phyloP scores from a whole-genome alignment of 192 early-diverging fungal species.

The Cladochytrium replicatum region DNA sequence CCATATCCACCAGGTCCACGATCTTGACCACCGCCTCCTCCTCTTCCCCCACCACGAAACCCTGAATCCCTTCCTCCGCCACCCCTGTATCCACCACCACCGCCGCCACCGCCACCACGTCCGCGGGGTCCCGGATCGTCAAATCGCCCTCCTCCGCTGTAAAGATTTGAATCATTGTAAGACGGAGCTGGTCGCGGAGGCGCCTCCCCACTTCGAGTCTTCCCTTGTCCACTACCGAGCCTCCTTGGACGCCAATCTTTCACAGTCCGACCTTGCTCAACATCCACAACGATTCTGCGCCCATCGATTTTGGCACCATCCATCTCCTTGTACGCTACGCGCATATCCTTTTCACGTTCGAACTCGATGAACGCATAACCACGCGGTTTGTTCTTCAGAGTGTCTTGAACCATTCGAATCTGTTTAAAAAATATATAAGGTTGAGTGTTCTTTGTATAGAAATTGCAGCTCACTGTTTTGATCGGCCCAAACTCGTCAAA shows the following conservation, averaged over 20 bases:
- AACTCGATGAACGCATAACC: conserved; percentile 97
- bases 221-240: conserved; percentile 74
- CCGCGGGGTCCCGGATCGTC: conserved; percentile 7
- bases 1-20: conserved; percentile 11
- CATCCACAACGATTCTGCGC: conserved; percentile 81
- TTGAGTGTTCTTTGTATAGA: not conserved
- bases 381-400: conserved; percentile 55
- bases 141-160: not conserved
- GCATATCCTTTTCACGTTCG: conserved; percentile 78
- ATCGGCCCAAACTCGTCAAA: conserved; percentile 77
- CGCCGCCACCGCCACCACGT: conserved; percentile 14
- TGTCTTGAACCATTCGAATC: conserved; percentile 62
- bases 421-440: conserved; percentile 13
- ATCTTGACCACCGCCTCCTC: conserved; percentile 7
- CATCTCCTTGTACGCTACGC: conserved; percentile 71
- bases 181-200: not conserved
- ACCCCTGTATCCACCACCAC: conserved; percentile 21
- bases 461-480: conserved; percentile 48
- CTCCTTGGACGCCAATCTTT: conserved; percentile 87
- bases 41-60: conserved; percentile 6
- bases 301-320: conserved; percentile 82
- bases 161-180: not conserved
- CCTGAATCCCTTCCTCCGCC: conserved; percentile 12
- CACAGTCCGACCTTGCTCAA: conserved; percentile 92
- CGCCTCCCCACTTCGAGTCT: conserved; percentile 52